Conservation (phyloP, 106 monocot species). For the Dendrobium officinale region DNA sequence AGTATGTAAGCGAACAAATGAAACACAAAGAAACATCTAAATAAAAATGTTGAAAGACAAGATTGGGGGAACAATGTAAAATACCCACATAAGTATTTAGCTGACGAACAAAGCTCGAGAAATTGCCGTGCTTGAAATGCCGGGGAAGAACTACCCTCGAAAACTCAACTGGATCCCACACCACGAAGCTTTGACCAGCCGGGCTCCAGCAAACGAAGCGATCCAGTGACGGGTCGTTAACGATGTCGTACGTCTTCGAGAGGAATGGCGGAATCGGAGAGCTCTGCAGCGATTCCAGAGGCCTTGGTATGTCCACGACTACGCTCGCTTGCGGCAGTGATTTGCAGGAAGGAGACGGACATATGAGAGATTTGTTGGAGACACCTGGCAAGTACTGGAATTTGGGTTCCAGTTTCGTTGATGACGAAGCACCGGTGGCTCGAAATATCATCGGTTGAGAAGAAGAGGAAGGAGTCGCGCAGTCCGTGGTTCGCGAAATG, state of each 20-base stretch:
- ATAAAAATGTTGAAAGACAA: not conserved
- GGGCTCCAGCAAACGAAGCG: conserved; percentile 31
- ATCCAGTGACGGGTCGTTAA: conserved; percentile 24
- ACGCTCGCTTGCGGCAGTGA: not conserved
- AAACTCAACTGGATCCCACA: conserved; percentile 42
- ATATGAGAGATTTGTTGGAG: not conserved
- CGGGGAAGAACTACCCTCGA: conserved; percentile 25
- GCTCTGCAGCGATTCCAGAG: conserved; percentile 14
- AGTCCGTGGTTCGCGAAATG: not conserved
- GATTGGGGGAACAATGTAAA: not conserved
- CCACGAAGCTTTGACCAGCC: conserved; percentile 26
- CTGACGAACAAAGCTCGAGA: conserved; percentile 88
- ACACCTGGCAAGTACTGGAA: not conserved
- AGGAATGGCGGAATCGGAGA: conserved; percentile 30
- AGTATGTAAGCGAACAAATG: not conserved
- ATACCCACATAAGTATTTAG: conserved; percentile 58
- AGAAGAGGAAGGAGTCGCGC: not conserved
- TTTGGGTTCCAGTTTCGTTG: not conserved
- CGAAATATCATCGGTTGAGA: not conserved
- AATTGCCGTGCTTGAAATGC: conserved; percentile 86
- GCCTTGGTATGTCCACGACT: conserved; percentile 10
- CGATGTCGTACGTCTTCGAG: conserved; percentile 36
- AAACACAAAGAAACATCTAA: not conserved
- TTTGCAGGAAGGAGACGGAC: not conserved
- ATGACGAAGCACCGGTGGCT: not conserved